Percentiles rank a stretch among this genome's conserved stretches.
These are phyloP conservation scores for Colletotrichum salicis DNA, from an alignment of 2,329 filamentous ascomycete species.

Conservation along the genomic window DNA sequence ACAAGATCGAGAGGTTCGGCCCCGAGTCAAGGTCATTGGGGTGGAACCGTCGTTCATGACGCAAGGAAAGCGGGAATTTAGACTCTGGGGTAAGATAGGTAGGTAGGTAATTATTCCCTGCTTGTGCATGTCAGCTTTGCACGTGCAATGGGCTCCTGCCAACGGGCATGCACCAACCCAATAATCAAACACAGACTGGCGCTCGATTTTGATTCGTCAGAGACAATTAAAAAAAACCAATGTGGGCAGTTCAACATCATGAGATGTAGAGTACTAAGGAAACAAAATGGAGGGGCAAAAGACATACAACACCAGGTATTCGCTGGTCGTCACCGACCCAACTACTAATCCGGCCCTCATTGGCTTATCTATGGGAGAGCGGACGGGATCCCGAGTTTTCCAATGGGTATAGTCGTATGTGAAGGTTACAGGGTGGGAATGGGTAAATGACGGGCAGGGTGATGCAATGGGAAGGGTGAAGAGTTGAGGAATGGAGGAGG, in stretches of 20 bases:
- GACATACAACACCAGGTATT: not conserved
- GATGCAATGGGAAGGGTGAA: not conserved
- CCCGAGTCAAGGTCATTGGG: not conserved
- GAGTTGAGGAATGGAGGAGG: not conserved
- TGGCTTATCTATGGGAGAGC: not conserved
- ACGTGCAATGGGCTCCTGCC: not conserved
- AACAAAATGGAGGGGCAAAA: not conserved
- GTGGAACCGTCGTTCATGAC: not conserved
- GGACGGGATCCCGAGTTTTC: not conserved
- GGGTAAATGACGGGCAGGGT: not conserved
- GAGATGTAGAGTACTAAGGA: not conserved
- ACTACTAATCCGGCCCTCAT: not conserved
- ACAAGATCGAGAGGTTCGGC: not conserved
- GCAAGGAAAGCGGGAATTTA: not conserved
- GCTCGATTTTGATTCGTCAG: not conserved
- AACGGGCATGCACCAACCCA: too few species aligned
- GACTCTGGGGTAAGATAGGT: not conserved
- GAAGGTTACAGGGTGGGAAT: accelerated
- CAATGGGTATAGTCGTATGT: constrained; percentile 1
- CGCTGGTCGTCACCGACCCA: not conserved
- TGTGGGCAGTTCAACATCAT: not conserved
- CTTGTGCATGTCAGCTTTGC: not conserved
- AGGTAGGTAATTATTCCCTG: not conserved
- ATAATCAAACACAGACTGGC: not conserved
- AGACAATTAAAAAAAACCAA: not conserved